These are phyloP conservation scores for Trichoderma asperellum DNA, from an alignment of 2,329 filamentous ascomycete genomes.

Conservation along the genomic window DNA sequence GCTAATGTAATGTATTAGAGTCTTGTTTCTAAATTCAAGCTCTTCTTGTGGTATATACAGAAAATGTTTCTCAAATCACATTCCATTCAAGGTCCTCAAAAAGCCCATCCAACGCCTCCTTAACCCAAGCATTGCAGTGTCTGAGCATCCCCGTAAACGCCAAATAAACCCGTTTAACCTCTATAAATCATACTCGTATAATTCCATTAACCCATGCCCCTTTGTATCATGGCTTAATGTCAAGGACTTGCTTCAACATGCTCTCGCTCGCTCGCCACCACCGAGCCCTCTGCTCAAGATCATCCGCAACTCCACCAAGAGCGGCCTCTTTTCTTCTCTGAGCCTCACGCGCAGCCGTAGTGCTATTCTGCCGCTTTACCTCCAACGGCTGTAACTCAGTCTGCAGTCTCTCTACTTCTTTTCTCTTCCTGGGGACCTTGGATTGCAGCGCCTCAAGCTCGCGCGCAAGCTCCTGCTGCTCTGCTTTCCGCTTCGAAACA, in stretches of 20 bases:
- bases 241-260: conserved; percentile 65
- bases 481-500: conserved; percentile 54
- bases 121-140: neutral
- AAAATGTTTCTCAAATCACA: neutral
- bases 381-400: conserved; percentile 71
- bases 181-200: neutral
- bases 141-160: neutral
- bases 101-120: neutral
- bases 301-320: conserved; percentile 68
- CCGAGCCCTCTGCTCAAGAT: conserved; percentile 73
- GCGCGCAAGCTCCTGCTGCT: conserved; percentile 61
- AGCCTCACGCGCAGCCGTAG: conserved; percentile 71
- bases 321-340: conserved; percentile 68
- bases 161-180: neutral
- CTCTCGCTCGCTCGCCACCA: conserved; percentile 75
- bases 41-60: neutral
- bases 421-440: conserved; percentile 66
- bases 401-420: conserved; percentile 68
- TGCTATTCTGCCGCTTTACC: conserved; percentile 65
- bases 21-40: neutral
- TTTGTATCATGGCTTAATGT: conserved; percentile 49
- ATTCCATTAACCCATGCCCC: neutral
- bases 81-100: neutral
- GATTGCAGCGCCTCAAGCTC: conserved; percentile 66
- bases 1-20: neutral